Conservation (phyloP, 257 asterid species). For the Avicennia marina region DNA sequence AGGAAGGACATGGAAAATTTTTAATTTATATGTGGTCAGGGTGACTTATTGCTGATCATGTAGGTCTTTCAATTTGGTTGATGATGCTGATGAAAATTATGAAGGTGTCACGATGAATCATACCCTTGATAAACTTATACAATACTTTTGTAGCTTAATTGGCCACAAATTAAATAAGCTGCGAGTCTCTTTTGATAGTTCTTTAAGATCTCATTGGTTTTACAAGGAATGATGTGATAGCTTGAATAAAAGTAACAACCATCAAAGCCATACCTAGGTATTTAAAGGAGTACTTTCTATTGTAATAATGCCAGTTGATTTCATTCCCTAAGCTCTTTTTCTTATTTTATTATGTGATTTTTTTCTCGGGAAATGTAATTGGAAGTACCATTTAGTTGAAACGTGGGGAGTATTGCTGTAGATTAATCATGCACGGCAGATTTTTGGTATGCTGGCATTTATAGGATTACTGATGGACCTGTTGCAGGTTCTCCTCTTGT, state of each 20-base stretch:
- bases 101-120: background rate
- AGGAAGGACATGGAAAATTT: background rate
- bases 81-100: background rate
- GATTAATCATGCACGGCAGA: background rate
- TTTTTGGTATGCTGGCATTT: background rate
- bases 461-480: too few relatives aligned
- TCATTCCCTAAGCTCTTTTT: too few relatives aligned
- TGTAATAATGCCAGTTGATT: background rate
- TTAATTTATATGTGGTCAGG: too few relatives aligned
- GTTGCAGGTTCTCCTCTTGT: too few relatives aligned
- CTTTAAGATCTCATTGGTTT: constrained; percentile 1
- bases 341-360: background rate
- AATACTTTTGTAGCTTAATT: too few relatives aligned
- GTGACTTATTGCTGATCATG: background rate
- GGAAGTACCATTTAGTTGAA: too few relatives aligned
- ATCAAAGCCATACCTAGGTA: constrained; percentile 12
- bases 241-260: background rate
- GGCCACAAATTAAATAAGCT: too few relatives aligned
- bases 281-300: background rate
- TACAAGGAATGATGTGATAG: background rate
- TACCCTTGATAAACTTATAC: too few relatives aligned
- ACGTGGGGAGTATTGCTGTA: background rate
- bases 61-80: background rate
- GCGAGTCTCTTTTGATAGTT: too few relatives aligned
- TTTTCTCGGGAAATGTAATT: background rate